Evolutionary conservation across 768 basidiomycete species (phyloP).

Genomic region (Pulveroboletus ravenelii): DNA sequence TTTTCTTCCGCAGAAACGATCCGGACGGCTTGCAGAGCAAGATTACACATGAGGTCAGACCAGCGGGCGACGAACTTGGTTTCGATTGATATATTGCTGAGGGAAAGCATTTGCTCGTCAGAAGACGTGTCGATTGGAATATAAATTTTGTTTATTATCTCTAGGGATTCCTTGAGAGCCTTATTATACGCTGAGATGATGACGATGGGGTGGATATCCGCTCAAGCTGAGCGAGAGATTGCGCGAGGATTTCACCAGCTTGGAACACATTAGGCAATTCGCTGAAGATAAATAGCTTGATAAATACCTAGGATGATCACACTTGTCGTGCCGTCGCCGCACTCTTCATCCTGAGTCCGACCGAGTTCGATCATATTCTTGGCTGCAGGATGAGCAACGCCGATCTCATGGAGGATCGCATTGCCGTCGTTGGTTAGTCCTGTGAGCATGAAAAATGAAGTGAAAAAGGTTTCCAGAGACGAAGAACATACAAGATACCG

Average conservation of each 20-base stretch:
- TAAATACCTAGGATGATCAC: constrained; percentile 91
- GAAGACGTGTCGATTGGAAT: constrained; percentile 82
- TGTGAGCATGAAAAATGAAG: background rate
- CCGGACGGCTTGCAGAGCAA: constrained; percentile 89
- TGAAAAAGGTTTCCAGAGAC: background rate
- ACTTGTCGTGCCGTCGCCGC: constrained; percentile 96
- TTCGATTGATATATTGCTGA: constrained; percentile 99
- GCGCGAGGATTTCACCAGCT: constrained; percentile 97
- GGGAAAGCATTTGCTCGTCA: constrained; percentile 90
- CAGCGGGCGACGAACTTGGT: constrained; percentile 92
- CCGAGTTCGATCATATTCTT: constrained; percentile 99
- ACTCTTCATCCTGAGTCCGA: constrained; percentile 97
- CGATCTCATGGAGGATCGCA: constrained; percentile 96
- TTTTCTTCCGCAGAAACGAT: constrained; percentile 78
- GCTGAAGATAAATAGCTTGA: background rate
- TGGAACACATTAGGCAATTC: background rate
- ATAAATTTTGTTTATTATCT: constrained; percentile 83
- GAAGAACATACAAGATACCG: constrained; percentile 75
- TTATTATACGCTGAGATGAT: constrained; percentile 98
- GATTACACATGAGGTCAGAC: constrained; percentile 95
- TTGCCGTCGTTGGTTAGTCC: constrained; percentile 98
- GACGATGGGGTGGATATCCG: constrained; percentile 98
- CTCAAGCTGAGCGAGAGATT: constrained; percentile 88
- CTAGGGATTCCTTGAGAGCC: constrained; percentile 87
- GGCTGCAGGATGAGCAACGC: constrained; percentile 97